Percentiles rank a stretch among this genome's conserved stretches.
Conservation (phyloP, 176 grass and related monocot genomes). For the Oryza australiensis region DNA sequence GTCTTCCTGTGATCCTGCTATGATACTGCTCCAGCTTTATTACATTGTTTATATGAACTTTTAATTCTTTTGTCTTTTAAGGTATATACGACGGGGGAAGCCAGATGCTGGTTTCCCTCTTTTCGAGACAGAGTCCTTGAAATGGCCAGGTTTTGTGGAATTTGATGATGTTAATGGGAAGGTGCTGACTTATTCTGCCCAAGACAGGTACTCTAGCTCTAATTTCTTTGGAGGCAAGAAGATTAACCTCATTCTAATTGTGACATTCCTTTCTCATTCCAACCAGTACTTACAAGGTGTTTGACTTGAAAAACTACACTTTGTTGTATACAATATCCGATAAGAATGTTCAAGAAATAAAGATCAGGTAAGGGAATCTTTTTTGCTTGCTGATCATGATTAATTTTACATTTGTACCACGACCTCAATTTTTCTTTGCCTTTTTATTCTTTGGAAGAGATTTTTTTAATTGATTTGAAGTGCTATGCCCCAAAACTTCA, state of each 20-base stretch:
- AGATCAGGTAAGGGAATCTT: conserved; percentile 60
- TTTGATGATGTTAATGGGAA: conserved; percentile 93
- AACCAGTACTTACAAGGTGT: conserved; percentile 81
- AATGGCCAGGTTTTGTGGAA: conserved; percentile 83
- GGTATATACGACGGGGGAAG: conserved; percentile 70
- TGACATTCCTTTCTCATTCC: conserved; percentile 30
- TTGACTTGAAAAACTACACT: conserved; percentile 82
- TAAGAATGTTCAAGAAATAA: conserved; percentile 81
- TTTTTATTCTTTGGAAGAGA: conserved; percentile 8
- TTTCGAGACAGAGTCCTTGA: conserved; percentile 74
- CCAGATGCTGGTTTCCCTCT: conserved; percentile 75
- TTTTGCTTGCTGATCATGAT: conserved; percentile 14
- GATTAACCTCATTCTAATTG: neutral
- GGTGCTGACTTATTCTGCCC: conserved; percentile 80
- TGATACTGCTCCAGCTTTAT: neutral
- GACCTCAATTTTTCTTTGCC: neutral
- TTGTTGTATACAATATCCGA: conserved; percentile 73
- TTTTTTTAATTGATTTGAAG: neutral
- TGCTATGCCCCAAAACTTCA: neutral
- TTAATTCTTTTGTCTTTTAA: conserved; percentile 31
- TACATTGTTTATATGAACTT: neutral
- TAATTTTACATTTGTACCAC: conserved; percentile 21
- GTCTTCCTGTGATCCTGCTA: neutral
- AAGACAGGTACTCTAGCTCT: conserved; percentile 52
- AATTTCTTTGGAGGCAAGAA: neutral